phyloP scores from a whole-genome alignment of 73 alveolate species.

The Paramecium octaurelia region DNA sequence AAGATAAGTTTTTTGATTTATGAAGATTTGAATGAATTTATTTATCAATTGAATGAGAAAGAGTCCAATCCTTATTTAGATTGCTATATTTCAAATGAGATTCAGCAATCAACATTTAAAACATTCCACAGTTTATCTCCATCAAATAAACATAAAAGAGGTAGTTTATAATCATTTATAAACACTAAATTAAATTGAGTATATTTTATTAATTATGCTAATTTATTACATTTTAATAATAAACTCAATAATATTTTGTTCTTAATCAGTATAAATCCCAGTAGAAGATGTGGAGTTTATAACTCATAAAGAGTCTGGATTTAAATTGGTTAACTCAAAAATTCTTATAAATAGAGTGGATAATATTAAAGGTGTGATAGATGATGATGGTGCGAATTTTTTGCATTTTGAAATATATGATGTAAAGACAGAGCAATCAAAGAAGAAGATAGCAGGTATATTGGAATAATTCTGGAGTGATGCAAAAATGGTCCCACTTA shows the following conservation, averaged over 20 bases:
- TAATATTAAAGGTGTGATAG: not conserved
- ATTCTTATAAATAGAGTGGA: not conserved
- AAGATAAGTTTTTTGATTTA: not conserved
- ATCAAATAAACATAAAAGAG: not conserved
- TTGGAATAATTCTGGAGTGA: slow-evolving; percentile 9
- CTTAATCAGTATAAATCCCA: not conserved
- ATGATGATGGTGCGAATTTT: not conserved
- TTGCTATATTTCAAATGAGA: not conserved
- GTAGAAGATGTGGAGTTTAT: not conserved
- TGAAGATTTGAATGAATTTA: slow-evolving; percentile 8
- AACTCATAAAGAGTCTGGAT: not conserved
- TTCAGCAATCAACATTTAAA: not conserved
- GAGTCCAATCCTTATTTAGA: not conserved
- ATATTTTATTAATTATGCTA: not conserved
- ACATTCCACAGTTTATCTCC: not conserved
- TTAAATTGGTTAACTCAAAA: not conserved
- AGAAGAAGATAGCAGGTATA: not conserved
- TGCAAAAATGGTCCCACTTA: not conserved
- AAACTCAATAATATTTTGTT: not conserved
- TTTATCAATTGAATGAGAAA: not conserved
- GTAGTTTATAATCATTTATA: not conserved
- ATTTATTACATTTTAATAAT: not conserved
- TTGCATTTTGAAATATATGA: not conserved
- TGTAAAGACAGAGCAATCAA: not conserved
- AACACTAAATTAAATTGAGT: not conserved